Evolutionary conservation across 164 flowering plant genomes (phyloP), one percentile per base, ranked within the genome.

Genomic region (Hamamelis virginiana): DNA sequence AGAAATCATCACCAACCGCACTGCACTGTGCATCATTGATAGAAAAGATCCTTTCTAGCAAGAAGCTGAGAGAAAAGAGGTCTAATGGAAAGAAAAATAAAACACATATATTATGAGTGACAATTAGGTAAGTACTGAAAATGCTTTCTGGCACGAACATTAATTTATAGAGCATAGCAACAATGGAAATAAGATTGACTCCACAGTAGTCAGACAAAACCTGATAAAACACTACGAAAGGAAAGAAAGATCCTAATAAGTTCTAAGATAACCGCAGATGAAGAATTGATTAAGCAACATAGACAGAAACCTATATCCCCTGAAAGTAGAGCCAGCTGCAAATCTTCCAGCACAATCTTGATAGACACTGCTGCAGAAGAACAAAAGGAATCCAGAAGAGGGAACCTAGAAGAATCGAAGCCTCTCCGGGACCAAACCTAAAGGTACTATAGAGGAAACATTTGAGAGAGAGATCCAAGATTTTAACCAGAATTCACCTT

Each of bases 181-280:
- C 44, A 59, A 21, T 59, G 69, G 72, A 77, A 70, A 66, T 62
- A 48, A 57, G 79, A 46, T 33, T 50, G 67, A 52, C 50, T 18
- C 47, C 65, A 64, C 23, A 67, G n/a, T 59, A 55, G 45, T 50
- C 56, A 58, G 55, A 63, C 1, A 47, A 62, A 69, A 64, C 44
- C 60, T 12, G 64, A 68, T 50, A 43, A 50, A 64, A 74, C 38
- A 71, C 51, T 59, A 69, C 9, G 72, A 28, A 59, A 65, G 77
- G 82, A 72, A 70, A 80, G 83, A 80, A 52, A 77, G 81, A 73
- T 58, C 79, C 84, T 80, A 79, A 25, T 19, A 68, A 27, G 65
- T 66, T 76, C 80, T 79, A 77, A 65, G 80, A 78, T 57, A 73
- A 22, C 22, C 48, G 51, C 68, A 64, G 81, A 78, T 57, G 65